These are phyloP conservation scores for Danielozyma ontarioensis DNA, from an alignment of 805 yeast species.

Conservation along the genomic window DNA sequence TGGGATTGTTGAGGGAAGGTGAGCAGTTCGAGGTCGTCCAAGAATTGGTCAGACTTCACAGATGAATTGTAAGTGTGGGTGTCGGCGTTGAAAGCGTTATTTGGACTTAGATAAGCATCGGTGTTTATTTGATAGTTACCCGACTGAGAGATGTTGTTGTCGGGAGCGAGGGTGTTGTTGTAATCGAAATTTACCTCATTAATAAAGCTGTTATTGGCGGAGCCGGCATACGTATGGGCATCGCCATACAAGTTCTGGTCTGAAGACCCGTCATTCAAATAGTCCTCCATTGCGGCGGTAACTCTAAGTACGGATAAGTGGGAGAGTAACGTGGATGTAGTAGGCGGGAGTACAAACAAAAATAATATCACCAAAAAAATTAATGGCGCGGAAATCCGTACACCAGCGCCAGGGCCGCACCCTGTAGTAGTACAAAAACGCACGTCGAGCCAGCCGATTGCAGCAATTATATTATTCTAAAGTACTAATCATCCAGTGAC, in stretches of 20 bases:
- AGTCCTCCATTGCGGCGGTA: slow-evolving; percentile 7
- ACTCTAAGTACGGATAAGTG: too few relatives aligned
- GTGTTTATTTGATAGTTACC: neutral
- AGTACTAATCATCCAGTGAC: too few relatives aligned
- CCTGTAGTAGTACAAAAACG: too few relatives aligned
- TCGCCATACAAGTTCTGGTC: slow-evolving; percentile 1
- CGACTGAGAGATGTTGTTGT: neutral
- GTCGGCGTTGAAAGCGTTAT: neutral
- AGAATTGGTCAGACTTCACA: slow-evolving; percentile 23
- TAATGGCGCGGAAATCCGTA: too few relatives aligned
- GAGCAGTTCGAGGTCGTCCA: slow-evolving; percentile 24
- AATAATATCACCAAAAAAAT: too few relatives aligned
- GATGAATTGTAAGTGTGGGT: slow-evolving; percentile 4
- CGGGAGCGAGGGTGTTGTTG: neutral
- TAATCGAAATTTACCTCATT: neutral
- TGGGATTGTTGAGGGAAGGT: slow-evolving; percentile 8
- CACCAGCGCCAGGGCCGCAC: too few relatives aligned
- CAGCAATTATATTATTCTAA: too few relatives aligned
- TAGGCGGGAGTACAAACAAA: too few relatives aligned
- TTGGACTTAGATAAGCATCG: neutral
- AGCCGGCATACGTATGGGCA: neutral
- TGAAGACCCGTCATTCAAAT: slow-evolving; percentile 9
- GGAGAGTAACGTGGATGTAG: too few relatives aligned
- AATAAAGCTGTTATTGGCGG: neutral
- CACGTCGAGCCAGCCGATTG: too few relatives aligned